Percentiles rank a stretch among this genome's conserved stretches.
These are phyloP conservation scores for Bipolaris gigantea DNA, from an alignment of 2,329 filamentous ascomycete genomes.

Conservation along the genomic window DNA sequence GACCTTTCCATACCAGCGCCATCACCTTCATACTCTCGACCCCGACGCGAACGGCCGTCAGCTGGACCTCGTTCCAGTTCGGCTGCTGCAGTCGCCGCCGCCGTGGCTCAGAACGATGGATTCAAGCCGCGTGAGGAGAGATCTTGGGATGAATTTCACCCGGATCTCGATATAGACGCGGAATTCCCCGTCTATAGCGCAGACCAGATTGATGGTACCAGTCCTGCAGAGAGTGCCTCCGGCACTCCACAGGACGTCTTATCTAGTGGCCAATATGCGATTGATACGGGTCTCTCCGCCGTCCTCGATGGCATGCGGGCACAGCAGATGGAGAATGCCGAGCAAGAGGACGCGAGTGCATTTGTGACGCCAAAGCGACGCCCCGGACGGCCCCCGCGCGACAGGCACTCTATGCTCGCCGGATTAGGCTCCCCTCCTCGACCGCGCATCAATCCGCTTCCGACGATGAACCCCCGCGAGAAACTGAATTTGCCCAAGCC, in stretches of 20 bases:
- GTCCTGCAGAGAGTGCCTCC: conserved; percentile 51
- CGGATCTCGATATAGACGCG: conserved; percentile 85
- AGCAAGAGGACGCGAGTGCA: conserved; percentile 20
- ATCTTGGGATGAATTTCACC: conserved; percentile 97
- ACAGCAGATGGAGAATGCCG: conserved; percentile 35
- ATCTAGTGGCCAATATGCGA: conserved; percentile 34
- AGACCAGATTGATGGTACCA: conserved; percentile 80
- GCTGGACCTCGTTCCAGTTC: conserved; percentile 75
- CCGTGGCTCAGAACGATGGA: conserved; percentile 87
- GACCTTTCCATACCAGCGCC: conserved; percentile 50
- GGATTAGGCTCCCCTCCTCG: conserved; percentile 61
- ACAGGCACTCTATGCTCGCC: conserved; percentile 62
- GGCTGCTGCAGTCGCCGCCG: conserved; percentile 83
- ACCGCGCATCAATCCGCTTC: conserved; percentile 72
- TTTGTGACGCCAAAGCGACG: conserved; percentile 55
- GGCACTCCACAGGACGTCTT: conserved; percentile 45
- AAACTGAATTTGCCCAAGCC: conserved; percentile 76
- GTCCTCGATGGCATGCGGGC: conserved; percentile 41
- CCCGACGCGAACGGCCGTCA: conserved; percentile 45
- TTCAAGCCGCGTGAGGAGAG: conserved; percentile 97
- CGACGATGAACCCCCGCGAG: conserved; percentile 79
- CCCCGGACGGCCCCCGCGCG: conserved; percentile 66
- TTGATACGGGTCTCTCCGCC: conserved; percentile 41
- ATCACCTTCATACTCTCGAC: conserved; percentile 48
- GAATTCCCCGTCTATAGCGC: conserved; percentile 77